phyloP scores from a whole-genome alignment of 345 rosid species.

The Laguncularia racemosa region DNA sequence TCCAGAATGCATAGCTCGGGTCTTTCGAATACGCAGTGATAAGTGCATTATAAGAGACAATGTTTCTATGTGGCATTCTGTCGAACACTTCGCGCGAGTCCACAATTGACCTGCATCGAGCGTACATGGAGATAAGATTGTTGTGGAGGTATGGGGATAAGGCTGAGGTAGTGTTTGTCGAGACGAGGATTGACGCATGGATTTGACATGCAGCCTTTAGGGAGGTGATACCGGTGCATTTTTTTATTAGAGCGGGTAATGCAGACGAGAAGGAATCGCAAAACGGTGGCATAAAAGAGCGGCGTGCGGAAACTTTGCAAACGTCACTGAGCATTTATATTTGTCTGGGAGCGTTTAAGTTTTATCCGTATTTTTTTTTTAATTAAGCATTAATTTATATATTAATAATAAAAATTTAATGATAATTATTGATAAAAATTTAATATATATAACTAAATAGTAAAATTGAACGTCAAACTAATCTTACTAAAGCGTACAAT shows the following conservation, averaged over 20 bases:
- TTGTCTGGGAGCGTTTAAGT: no score
- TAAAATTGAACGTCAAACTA: no score
- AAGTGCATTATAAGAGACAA: slow-evolving; percentile 61
- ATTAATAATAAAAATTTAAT: no score
- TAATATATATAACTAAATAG: no score
- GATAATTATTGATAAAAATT: no score
- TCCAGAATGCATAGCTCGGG: slow-evolving; percentile 16
- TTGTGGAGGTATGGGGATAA: slow-evolving; percentile 47
- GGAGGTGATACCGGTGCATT: slow-evolving; percentile 40
- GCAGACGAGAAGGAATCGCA: slow-evolving; percentile 16
- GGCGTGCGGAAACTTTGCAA: background rate
- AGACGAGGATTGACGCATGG: slow-evolving; percentile 54
- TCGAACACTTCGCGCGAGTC: slow-evolving; percentile 55
- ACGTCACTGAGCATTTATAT: no score
- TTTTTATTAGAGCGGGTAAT: slow-evolving; percentile 29
- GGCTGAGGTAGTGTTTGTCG: slow-evolving; percentile 7
- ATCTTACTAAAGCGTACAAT: no score
- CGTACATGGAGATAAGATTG: slow-evolving; percentile 61
- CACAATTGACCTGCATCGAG: slow-evolving; percentile 36
- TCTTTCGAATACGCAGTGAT: slow-evolving; percentile 60
- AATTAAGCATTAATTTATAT: no score
- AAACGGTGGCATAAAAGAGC: slow-evolving; percentile 20
- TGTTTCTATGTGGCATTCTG: slow-evolving; percentile 55
- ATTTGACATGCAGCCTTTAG: slow-evolving; percentile 46
- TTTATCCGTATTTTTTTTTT: no score